Percentiles rank a stretch among this genome's conserved stretches.
Conservation (phyloP, 192 early-diverging fungal species). For the Linnemannia elongata region DNA sequence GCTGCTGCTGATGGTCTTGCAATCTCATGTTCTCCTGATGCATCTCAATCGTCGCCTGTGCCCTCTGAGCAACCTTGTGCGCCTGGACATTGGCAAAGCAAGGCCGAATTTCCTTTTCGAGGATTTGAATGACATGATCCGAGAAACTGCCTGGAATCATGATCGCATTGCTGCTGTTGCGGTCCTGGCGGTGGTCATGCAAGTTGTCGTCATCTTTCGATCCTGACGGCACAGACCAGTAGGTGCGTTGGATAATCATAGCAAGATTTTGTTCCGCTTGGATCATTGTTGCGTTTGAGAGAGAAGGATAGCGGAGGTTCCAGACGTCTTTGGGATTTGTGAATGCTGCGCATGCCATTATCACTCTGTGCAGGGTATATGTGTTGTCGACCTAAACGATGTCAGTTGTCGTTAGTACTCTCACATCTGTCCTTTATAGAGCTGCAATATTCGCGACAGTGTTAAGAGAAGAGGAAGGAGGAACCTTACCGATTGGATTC, state of each 20-base stretch:
- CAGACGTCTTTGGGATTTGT: slow-evolving; percentile 40
- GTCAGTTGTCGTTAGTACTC: background rate
- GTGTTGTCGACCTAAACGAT: slow-evolving; percentile 35
- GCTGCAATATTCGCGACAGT: background rate
- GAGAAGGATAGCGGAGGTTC: slow-evolving; percentile 7
- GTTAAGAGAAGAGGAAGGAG: background rate
- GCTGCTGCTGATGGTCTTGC: background rate
- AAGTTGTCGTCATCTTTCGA: background rate
- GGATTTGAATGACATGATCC: slow-evolving; percentile 36
- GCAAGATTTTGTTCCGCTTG: slow-evolving; percentile 19
- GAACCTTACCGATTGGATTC: slow-evolving; percentile 18
- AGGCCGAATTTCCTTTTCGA: slow-evolving; percentile 38
- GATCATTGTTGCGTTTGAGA: background rate
- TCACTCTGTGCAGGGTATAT: slow-evolving; percentile 34
- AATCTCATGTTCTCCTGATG: slow-evolving; percentile 28
- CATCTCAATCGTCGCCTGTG: slow-evolving; percentile 17
- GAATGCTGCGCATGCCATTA: slow-evolving; percentile 47
- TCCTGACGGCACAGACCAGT: slow-evolving; percentile 19
- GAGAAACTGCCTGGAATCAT: slow-evolving; percentile 41
- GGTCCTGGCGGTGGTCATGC: background rate
- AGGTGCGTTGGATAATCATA: slow-evolving; percentile 19
- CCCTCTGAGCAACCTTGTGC: slow-evolving; percentile 24
- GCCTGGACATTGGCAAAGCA: slow-evolving; percentile 38
- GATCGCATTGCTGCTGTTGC: background rate
- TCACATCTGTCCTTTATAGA: background rate